Evolutionary conservation across 2,329 filamentous ascomycete genomes (phyloP), one percentile per base, ranked within the genome.

Genomic region (Emergomyces pasteurianus): DNA sequence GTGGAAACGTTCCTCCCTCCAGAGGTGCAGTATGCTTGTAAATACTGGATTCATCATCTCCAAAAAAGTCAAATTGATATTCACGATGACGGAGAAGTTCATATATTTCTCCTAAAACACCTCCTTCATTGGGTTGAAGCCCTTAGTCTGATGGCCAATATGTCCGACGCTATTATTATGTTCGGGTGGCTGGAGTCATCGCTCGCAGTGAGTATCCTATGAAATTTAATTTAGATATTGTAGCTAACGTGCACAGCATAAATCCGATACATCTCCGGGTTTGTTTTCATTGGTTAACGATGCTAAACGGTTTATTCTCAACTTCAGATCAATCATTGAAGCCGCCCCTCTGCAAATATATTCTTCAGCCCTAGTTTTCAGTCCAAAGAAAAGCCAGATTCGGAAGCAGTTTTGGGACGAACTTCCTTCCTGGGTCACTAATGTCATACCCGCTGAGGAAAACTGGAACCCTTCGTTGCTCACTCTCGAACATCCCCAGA

Each of bases 121-220:
- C 42, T 58, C 21, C 56, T 58, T 49, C 56, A 58, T 47, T 58
- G 56, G 56, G 23, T 58, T 58, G 56, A 58, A 42, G 3, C 42
- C 2, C 56, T 58, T 40, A 28, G 67, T 66, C 8, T 46, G 2
- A n/a, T 58, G 49, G 38, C 49, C 53, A 59, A 58, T 75, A 71
- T 62, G 64, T 75, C 31, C 10, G 47, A 50, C 5, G 31, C n/a
- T 18, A 42, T 40, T n/a, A n/a, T n/a, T n/a, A n/a, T n/a, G n/a
- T n/a, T n/a, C n/a, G n/a, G n/a, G n/a, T n/a, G n/a, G n/a, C n/a
- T n/a, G n/a, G 53, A 56, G 14, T 26, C 18, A 1, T 9, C 42
- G 6, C 21, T 56, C 16, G 16, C 28, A 3, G 36, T 56, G 21
- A 28, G 53, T 56, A 56, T 8, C n/a, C n/a, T n/a, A n/a, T n/a